Evolutionary conservation across 305 asterid genomes (phyloP).

Genomic region (Solanum chacoense): DNA sequence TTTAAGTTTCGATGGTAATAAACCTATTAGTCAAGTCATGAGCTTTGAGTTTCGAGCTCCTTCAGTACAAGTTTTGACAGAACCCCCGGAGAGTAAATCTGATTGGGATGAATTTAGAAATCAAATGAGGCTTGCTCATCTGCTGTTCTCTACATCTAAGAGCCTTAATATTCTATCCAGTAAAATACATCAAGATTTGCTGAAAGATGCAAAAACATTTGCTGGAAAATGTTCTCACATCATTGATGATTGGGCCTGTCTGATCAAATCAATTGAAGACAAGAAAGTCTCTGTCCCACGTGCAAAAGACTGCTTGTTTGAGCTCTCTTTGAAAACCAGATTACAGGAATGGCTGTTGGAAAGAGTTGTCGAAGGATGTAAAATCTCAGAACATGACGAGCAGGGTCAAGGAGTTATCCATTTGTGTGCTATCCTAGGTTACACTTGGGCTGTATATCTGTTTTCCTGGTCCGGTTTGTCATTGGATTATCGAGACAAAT

Average conservation of each 20-base stretch:
- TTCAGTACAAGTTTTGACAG: conserved; percentile 7
- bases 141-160: conserved; percentile 72
- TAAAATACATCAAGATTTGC: conserved; percentile 39
- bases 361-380: conserved; percentile 53
- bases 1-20: conserved; percentile 73
- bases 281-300: conserved; percentile 39
- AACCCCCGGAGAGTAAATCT: conserved; percentile 26
- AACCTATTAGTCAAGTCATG: conserved; percentile 67
- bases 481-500: conserved; percentile 84
- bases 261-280: conserved; percentile 47
- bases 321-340: conserved; percentile 58
- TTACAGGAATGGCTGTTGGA: conserved; percentile 80
- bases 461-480: conserved; percentile 77
- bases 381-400: conserved; percentile 65
- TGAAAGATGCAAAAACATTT: conserved; percentile 67
- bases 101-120: conserved; percentile 61
- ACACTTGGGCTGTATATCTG: conserved; percentile 76
- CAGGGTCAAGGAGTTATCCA: conserved; percentile 95
- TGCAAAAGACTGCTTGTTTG: conserved; percentile 74
- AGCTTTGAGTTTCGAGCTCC: conserved; percentile 75
- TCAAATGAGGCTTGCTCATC: conserved; percentile 72
- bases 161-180: conserved; percentile 37
- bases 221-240: conserved; percentile 42
- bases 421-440: conserved; percentile 87
- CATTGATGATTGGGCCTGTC: conserved; percentile 35